These are phyloP conservation scores for Striga asiatica DNA, from an alignment of 257 asterid species.

Conservation along the genomic window DNA sequence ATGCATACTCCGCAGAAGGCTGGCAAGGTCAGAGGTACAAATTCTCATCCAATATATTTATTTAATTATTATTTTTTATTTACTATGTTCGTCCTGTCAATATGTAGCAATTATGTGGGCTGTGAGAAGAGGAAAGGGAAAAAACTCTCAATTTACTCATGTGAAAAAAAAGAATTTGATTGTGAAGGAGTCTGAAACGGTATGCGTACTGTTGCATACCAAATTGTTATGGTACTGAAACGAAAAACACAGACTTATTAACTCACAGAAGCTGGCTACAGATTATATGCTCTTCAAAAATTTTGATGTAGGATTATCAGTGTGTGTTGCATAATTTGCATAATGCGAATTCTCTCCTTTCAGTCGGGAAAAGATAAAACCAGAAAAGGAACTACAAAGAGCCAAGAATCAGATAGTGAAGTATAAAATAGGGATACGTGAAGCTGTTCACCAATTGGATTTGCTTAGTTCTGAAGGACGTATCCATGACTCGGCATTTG, in stretches of 20 bases:
- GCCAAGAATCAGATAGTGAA: conserved; percentile 73
- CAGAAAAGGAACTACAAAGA: conserved; percentile 77
- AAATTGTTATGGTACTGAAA: not conserved
- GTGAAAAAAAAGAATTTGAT: not conserved
- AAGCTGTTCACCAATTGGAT: conserved; percentile 76
- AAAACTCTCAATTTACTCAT: no score
- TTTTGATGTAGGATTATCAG: no score
- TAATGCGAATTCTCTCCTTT: conserved; percentile 11
- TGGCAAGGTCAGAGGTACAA: conserved; percentile 98
- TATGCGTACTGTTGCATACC: not conserved
- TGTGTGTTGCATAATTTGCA: conserved; percentile 8
- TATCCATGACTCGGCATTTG: conserved; percentile 51
- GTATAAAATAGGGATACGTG: conserved; percentile 94
- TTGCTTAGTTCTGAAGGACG: conserved; percentile 72
- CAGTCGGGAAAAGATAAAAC: conserved; percentile 94
- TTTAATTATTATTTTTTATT: not conserved
- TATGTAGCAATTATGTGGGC: not conserved
- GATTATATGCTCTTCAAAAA: no score
- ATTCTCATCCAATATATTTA: conserved; percentile 12
- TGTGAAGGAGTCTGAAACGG: not conserved
- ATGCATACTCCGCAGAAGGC: conserved; percentile 94
- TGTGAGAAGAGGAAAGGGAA: not conserved
- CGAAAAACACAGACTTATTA: conserved; percentile 1
- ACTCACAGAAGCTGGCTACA: no score
- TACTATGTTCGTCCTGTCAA: not conserved